Evolutionary conservation across 2,329 filamentous ascomycete species (phyloP).

Genomic region (Teratosphaeriaceae sp.): DNA sequence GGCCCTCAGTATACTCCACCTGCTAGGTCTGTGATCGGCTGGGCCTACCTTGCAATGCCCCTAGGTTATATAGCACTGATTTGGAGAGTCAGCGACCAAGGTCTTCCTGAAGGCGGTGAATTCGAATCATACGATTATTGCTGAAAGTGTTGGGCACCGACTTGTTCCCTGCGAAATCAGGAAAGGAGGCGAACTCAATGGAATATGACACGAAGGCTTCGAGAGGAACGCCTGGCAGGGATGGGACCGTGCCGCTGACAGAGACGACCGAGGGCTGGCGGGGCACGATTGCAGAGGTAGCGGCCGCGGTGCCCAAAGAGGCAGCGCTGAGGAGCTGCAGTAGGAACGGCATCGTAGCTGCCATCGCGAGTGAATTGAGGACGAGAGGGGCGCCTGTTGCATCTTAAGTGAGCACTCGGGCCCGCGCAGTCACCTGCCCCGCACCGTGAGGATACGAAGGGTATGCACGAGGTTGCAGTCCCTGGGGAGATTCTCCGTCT

Average conservation of each 20-base stretch:
- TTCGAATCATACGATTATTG: too few relatives aligned
- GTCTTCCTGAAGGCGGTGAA: too few relatives aligned
- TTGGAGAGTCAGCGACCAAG: too few relatives aligned
- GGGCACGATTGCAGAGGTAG: not conserved
- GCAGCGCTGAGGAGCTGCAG: not conserved
- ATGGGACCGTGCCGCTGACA: slow-evolving; percentile 40
- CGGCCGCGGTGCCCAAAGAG: not conserved
- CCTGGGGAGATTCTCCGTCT: slow-evolving; percentile 4
- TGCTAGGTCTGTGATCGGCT: too few relatives aligned
- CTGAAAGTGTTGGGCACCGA: slow-evolving; percentile 54
- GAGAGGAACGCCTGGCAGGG: slow-evolving; percentile 25
- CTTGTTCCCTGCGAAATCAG: slow-evolving; percentile 49
- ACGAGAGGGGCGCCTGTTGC: too few relatives aligned
- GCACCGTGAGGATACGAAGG: slow-evolving; percentile 2
- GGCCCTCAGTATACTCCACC: too few relatives aligned
- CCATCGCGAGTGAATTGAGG: too few relatives aligned
- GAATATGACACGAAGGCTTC: slow-evolving; percentile 47
- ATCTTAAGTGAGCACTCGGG: not conserved
- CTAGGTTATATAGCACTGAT: slow-evolving; percentile 52
- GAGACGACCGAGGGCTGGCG: slow-evolving; percentile 5
- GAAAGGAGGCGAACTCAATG: slow-evolving; percentile 48
- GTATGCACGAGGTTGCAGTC: slow-evolving; percentile 1
- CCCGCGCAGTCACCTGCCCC: slow-evolving; percentile 29
- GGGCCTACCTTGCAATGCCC: slow-evolving; percentile 35
- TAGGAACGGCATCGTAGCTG: not conserved